A percentile compares a stretch with the other conserved stretches of the same genome.
These are phyloP conservation scores for Straminergon stramineum DNA, from an alignment of 225 moss, liverwort and hornwort species.

Conservation along the genomic window DNA sequence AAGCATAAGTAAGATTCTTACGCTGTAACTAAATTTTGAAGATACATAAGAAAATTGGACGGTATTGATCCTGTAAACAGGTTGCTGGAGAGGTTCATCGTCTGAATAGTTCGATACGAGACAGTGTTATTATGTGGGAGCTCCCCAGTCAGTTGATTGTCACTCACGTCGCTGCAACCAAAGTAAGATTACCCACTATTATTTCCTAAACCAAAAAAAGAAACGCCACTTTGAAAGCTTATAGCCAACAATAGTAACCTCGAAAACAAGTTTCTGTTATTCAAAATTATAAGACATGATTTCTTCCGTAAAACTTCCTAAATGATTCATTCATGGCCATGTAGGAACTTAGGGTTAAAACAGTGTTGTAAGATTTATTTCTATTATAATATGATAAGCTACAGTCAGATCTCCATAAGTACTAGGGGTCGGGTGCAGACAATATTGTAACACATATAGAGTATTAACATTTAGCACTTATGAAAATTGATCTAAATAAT, in stretches of 20 bases:
- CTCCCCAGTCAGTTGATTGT: conserved; percentile 11
- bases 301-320: not conserved
- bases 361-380: not conserved
- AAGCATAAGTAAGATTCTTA: conserved; percentile 1
- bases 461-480: not conserved
- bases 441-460: not conserved
- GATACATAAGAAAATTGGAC: not conserved
- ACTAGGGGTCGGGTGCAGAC: not conserved
- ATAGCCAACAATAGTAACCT: not conserved
- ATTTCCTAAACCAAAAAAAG: not conserved
- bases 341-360: not conserved
- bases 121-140: conserved; percentile 16
- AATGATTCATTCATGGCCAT: not conserved
- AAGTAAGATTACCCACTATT: not conserved
- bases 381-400: not conserved
- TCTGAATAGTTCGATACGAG: conserved; percentile 37
- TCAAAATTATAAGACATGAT: not conserved
- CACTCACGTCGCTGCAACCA: conserved; percentile 36
- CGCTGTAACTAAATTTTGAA: conserved; percentile 33
- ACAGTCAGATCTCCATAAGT: not conserved
- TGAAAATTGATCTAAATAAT: not conserved
- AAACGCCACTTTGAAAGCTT: not conserved
- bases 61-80: conserved; percentile 7
- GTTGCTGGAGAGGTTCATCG: conserved; percentile 31
- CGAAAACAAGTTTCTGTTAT: not conserved